Base-by-base conservation (phyloP, 2,329 filamentous ascomycete genomes). In the Cercospora beticola region DNA sequence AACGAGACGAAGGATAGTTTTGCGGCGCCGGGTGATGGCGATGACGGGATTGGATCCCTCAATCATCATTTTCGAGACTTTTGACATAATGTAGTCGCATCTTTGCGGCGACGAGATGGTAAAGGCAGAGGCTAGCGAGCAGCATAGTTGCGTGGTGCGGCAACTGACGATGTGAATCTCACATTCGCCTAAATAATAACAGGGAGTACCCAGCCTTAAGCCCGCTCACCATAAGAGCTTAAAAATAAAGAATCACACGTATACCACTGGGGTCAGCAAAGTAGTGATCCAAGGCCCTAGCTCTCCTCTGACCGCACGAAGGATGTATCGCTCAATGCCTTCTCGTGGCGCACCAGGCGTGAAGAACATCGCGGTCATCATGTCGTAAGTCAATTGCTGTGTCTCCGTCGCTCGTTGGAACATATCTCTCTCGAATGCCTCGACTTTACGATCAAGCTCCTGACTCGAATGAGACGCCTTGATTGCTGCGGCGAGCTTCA, bases 301-400 rank as follows among this genome's bases (percentile, higher is more conserved):
- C 36, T 72, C 71, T 26, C 69, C 72, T 10, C 68, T 65, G 5
- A 73, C 66, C 8, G 73, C 72, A 14, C 66, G 52, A 2, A 76
- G 33, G 6, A 78, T 57, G 54, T 76, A 82, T 28, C 71, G 78
- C 26, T 83, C 80, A 64, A 87, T 82, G 16, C 80, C 76, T 4
- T 78, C 75, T 56, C 81, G 76, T 18, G 85, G 85, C 9, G 81
- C 81, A 2, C 81, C 82, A 3, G 80, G 78, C 0, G 82, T 84
- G 68, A 84, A 83, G 72, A 86, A 80, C 81, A 83, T 85, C 46
- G 81, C 78, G 31, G 78, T 76, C 73, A 83, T 82, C 73, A 81
- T 73, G 65, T 86, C 83, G 59, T 82, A 82, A 9, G 79, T 82
- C 65, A 76, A 52, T 49, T 76, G 70, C 62, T 79, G 76, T n/a